These are phyloP conservation scores for Citrus australasica DNA, from an alignment of 345 rosid species.

Conservation along the genomic window DNA sequence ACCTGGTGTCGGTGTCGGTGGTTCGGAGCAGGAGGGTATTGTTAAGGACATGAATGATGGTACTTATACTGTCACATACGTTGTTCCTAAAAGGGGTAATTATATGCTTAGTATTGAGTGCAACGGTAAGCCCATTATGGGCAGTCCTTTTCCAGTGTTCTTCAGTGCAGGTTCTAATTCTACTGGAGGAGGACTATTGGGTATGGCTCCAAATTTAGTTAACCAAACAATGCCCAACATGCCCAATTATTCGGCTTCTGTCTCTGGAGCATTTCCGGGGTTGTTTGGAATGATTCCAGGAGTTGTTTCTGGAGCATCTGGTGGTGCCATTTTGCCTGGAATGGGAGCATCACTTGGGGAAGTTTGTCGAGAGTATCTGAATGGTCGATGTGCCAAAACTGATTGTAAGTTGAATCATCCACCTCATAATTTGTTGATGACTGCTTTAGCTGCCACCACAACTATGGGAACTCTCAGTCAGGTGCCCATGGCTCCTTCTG, in stretches of 20 bases:
- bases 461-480: constrained; percentile 85
- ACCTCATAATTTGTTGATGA: constrained; percentile 87
- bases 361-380: constrained; percentile 91
- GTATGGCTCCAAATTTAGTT: constrained; percentile 71
- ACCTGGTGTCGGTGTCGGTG: constrained; percentile 95
- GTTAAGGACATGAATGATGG: constrained; percentile 97
- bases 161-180: constrained; percentile 84
- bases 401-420: constrained; percentile 92
- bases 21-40: constrained; percentile 82
- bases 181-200: constrained; percentile 68
- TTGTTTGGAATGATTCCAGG: constrained; percentile 95
- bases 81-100: constrained; percentile 95
- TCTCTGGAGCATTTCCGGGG: constrained; percentile 94
- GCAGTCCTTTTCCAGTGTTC: constrained; percentile 97
- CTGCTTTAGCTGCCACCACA: constrained; percentile 94
- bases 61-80: constrained; percentile 79
- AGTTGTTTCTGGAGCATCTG: constrained; percentile 80
- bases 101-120: constrained; percentile 92
- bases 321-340: constrained; percentile 95
- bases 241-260: constrained; percentile 97
- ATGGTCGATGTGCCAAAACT: constrained; percentile 73
- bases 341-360: constrained; percentile 96
- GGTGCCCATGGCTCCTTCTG: constrained; percentile 99
- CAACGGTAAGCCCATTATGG: constrained; percentile 83
- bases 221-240: constrained; percentile 99